Evolutionary conservation across 148 eudicot genomes (phyloP), one percentile per base, ranked within the genome.

Genomic region (Vaccinium corymbosum): DNA sequence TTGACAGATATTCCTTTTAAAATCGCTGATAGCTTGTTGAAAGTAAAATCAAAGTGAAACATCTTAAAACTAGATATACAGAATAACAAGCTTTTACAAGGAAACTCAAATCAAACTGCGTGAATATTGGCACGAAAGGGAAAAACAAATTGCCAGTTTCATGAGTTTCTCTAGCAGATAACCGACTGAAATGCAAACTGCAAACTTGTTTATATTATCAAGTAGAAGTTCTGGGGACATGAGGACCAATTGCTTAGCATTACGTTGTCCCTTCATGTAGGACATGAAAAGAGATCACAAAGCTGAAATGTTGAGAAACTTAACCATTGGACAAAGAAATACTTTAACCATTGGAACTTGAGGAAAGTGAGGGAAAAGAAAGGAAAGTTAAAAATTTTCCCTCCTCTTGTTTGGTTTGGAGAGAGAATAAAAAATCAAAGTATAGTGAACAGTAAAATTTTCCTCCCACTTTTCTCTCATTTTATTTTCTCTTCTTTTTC

Each of bases 241-340:
- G 50, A 81, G 75, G 49, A 81, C 74, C 55, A 61, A 42, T 71
- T 82, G 75, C 68, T 27, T 57, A 38, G 50, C 20, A 72, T 15
- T 3, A 35, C 32, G n/a, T 35, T 72, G n/a, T 72, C 76, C n/a
- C 76, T 50, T 72, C n/a, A 16, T 4, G n/a, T 38, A 35, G 76
- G 8, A 72, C 13, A 38, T 22, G 8, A 70, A 32, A 16, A 3
- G 20, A 2, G 8, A 15, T 1, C 14, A 35, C 4, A 38, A 16
- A 10, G 14, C n/a, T 25, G 35, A 70, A 29, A 27, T 11, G 42
- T 70, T n/a, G 16, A n/a, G 56, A 51, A 61, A 51, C 59, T 25
- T 68, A 52, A 15, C 80, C 11, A 77, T 25, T 10, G 32, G 52
- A 19, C 25, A 77, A 25, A 15, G 27, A 27, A 27, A 27, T 27